These are phyloP conservation scores for Ceratobasidium sp. DNA, from an alignment of 1,284 basidiomycete species.

Conservation along the genomic window DNA sequence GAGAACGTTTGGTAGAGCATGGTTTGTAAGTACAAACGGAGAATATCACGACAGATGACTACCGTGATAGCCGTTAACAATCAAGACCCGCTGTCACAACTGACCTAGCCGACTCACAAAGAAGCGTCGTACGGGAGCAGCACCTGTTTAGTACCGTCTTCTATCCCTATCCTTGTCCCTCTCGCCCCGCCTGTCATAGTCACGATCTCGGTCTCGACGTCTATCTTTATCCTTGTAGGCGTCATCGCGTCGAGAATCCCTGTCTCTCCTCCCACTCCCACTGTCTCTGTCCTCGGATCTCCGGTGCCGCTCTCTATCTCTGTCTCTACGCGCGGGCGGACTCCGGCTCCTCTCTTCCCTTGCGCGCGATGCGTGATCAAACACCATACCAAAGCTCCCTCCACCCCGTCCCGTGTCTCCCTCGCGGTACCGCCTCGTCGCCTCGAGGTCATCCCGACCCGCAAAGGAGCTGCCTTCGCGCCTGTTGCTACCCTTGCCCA, in stretches of 20 bases:
- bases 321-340: conserved; percentile 20
- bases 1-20: background rate
- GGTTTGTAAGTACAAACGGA: conserved; percentile 29
- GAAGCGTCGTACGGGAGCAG: background rate
- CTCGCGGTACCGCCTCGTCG: conserved; percentile 71
- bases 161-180: conserved; percentile 44
- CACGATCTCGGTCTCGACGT: conserved; percentile 45
- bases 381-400: conserved; percentile 74
- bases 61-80: background rate
- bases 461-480: conserved; percentile 63
- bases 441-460: conserved; percentile 77
- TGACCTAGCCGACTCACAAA: conserved; percentile 11
- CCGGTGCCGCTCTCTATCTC: conserved; percentile 19
- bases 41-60: conserved; percentile 6
- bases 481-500: conserved; percentile 57
- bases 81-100: background rate
- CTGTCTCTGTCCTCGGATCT: conserved; percentile 45
- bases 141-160: conserved; percentile 47
- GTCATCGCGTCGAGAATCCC: conserved; percentile 43
- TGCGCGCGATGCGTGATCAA: conserved; percentile 61
- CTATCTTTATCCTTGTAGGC: conserved; percentile 41
- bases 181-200: conserved; percentile 39
- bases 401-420: conserved; percentile 54
- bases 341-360: conserved; percentile 48
- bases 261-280: conserved; percentile 46